phyloP scores from a whole-genome alignment of 1,284 basidiomycete species.

The Tilletia setariae region DNA sequence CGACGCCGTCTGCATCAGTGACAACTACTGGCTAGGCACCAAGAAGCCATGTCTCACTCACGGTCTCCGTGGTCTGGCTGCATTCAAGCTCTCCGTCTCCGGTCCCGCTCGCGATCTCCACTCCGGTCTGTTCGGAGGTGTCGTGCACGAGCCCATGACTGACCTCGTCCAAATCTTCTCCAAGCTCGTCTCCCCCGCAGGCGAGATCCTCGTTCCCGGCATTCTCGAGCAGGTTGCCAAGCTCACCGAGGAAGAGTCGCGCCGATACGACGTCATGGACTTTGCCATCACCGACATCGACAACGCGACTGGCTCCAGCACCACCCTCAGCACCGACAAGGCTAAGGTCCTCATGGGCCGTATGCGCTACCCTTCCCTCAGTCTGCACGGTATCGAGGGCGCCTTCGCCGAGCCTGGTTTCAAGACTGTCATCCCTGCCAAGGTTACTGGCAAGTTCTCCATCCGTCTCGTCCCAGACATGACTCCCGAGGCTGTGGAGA shows the following conservation, averaged over 20 bases:
- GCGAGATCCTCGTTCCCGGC: constrained; percentile 85
- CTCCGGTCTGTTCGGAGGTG: constrained; percentile 63
- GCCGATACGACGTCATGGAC: constrained; percentile 56
- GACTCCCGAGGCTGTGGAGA: constrained; percentile 59
- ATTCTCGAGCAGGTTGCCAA: constrained; percentile 81
- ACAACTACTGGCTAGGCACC: constrained; percentile 54
- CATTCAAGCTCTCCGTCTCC: constrained; percentile 78
- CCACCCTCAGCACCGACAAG: constrained; percentile 77
- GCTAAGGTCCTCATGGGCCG: constrained; percentile 82
- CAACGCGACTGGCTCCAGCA: constrained; percentile 70
- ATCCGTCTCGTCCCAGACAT: constrained; percentile 75
- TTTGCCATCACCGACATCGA: constrained; percentile 67
- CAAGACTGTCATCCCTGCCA: constrained; percentile 93
- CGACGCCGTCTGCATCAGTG: constrained; percentile 84
- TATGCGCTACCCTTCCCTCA: constrained; percentile 71
- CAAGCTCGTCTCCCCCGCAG: constrained; percentile 77
- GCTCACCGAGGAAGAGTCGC: constrained; percentile 74
- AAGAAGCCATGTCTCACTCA: constrained; percentile 56
- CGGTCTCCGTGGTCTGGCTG: constrained; percentile 72
- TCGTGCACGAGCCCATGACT: constrained; percentile 63
- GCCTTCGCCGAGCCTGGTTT: constrained; percentile 70
- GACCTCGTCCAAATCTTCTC: constrained; percentile 61
- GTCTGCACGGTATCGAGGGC: constrained; percentile 93
- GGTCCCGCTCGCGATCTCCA: constrained; percentile 89
- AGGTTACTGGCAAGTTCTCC: constrained; percentile 67